phyloP scores from a whole-genome alignment of 306 rosid species.

The Purshia tridentata region DNA sequence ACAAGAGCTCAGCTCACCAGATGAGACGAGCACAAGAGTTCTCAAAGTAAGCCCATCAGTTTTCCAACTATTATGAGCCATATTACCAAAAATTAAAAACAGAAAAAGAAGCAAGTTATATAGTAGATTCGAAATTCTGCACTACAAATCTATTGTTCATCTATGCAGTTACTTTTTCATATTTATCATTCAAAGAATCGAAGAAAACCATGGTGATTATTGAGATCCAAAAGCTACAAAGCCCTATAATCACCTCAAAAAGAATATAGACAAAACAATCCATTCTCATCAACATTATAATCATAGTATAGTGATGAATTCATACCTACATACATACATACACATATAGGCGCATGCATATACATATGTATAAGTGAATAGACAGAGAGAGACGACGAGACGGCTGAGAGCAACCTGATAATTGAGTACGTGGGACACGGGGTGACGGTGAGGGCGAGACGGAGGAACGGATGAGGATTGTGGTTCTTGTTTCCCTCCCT shows the following conservation, averaged over 20 bases:
- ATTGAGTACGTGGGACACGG: neutral
- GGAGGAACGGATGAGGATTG: neutral
- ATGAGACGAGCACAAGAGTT: neutral
- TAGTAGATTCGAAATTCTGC: neutral
- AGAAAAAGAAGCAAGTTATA: neutral
- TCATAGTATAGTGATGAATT: neutral
- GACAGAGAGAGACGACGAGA: neutral
- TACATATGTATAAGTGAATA: neutral
- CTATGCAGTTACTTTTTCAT: neutral
- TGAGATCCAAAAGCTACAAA: slow-evolving; percentile 7
- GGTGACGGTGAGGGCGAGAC: neutral
- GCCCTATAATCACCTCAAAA: slow-evolving; percentile 1
- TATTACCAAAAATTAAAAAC: neutral
- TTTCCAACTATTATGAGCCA: neutral
- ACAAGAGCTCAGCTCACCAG: neutral
- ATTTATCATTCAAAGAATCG: neutral
- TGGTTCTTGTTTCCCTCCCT: slow-evolving; percentile 10
- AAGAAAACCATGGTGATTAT: neutral
- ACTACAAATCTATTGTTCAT: neutral
- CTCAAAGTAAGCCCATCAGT: neutral
- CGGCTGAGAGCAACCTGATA: neutral
- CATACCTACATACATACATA: neutral
- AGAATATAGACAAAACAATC: neutral
- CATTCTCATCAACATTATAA: neutral
- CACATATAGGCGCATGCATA: neutral